phyloP scores from a whole-genome alignment of 441 rosid species.

The Eruca vesicaria region DNA sequence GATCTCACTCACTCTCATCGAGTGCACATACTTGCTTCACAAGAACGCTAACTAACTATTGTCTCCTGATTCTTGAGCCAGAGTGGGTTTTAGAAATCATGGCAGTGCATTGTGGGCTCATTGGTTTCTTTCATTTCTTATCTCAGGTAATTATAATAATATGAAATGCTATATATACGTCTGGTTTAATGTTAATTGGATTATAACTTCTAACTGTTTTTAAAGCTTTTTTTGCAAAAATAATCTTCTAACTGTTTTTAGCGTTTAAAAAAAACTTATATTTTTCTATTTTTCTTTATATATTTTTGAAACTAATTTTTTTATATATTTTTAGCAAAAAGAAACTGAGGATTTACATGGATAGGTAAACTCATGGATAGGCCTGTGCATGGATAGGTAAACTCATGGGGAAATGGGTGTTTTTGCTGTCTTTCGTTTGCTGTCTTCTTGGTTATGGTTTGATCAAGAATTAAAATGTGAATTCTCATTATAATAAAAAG shows the following conservation, averaged over 20 bases:
- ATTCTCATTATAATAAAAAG: neutral
- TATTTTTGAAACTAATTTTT: too few relatives aligned
- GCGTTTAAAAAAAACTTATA: too few relatives aligned
- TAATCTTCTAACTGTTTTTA: too few relatives aligned
- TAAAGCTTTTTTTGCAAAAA: too few relatives aligned
- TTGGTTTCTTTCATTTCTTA: neutral
- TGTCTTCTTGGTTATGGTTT: constrained; percentile 10
- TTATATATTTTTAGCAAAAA: neutral
- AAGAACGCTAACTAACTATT: constrained; percentile 22
- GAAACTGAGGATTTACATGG: neutral
- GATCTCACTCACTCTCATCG: constrained; percentile 12
- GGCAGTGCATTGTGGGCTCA: constrained; percentile 14
- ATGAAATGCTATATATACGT: neutral
- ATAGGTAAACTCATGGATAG: too few relatives aligned
- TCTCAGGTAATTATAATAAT: neutral
- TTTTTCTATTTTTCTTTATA: neutral
- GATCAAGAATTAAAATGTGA: neutral
- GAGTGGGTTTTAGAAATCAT: constrained; percentile 24
- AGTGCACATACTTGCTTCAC: constrained; percentile 35
- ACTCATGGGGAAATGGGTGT: constrained; percentile 6
- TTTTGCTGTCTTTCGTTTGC: constrained; percentile 29
- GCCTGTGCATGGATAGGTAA: constrained; percentile 26
- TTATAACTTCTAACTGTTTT: neutral
- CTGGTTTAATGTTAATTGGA: neutral
- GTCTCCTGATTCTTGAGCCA: constrained; percentile 35